Base-by-base conservation (phyloP, 129 eudicot species). In the Pittosporum tobira region DNA sequence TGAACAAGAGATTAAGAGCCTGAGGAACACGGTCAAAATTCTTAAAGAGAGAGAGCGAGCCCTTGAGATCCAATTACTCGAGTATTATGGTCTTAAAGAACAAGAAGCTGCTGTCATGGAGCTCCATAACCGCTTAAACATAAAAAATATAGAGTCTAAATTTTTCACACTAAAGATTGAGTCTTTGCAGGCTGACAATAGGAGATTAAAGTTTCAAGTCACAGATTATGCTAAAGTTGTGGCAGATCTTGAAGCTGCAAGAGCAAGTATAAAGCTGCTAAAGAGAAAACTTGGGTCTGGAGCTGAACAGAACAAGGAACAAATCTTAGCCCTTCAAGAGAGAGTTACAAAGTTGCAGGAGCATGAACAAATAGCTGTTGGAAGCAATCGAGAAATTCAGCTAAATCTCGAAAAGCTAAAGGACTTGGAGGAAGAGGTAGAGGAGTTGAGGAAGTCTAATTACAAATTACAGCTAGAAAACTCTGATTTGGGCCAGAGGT, bases 41-140 rank as follows among this genome's bases (percentile, higher is more conserved):
- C 88, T 85, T 10, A 59, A 73, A 71, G 97, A 85, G 63, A 68
- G 94, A 64, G 97, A 90, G 71, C 71, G 63, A 34, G 67, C 34
- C 25, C 76, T 90, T 36, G 94, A 90, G 74, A 75, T 80, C 8
- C 84, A 90, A 49, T 66, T 85, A 72, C 94, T 90, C 4, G 95
- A 90, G 66, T 90, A 79, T 67, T 85, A 83, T 61, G 97, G 94
- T 57, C 81, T 85, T 22, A 80, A 83, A 67, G 95, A 90, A 74
- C 94, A 90, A 68, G 95, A 90, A 76, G 75, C 82, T 48, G 77
- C 79, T 1, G 73, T 85, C 29, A 71, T 82, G 80, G 97, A 90
- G 77, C 97, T 90, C 55, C 95, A 82, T 27, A 85, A 85, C 73
- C 70, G 87, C 14, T 77, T 90, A 46, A 80, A 71, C 63, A 38